These are phyloP conservation scores for Raphanus raphanistrum DNA, from an alignment of 345 rosid genomes.

Conservation along the genomic window DNA sequence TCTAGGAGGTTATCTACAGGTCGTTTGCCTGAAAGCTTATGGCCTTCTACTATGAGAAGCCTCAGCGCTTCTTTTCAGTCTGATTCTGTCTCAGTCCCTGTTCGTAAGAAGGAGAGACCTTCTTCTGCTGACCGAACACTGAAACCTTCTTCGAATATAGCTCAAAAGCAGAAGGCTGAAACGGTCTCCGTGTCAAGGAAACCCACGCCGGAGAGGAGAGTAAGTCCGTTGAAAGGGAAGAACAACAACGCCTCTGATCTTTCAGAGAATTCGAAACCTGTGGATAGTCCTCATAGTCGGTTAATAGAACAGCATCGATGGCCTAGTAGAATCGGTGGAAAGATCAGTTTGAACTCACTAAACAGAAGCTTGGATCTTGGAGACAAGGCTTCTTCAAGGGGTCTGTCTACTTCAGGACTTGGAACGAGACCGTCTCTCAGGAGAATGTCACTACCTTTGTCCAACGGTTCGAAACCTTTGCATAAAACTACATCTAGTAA, in stretches of 20 bases:
- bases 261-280: slow-evolving; percentile 91
- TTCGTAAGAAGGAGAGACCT: slow-evolving; percentile 85
- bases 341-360: slow-evolving; percentile 50
- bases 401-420: slow-evolving; percentile 39
- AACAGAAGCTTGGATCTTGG: slow-evolving; percentile 62
- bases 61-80: slow-evolving; percentile 95
- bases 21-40: slow-evolving; percentile 81
- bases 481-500: slow-evolving; percentile 57
- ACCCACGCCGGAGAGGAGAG: slow-evolving; percentile 78
- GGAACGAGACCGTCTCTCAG: slow-evolving; percentile 56
- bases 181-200: slow-evolving; percentile 54
- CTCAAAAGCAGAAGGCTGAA: slow-evolving; percentile 62
- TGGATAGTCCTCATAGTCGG: slow-evolving; percentile 62
- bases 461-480: slow-evolving; percentile 47
- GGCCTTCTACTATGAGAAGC: slow-evolving; percentile 99
- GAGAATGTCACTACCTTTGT: slow-evolving; percentile 48
- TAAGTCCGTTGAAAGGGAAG: slow-evolving; percentile 84
- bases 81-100: slow-evolving; percentile 76
- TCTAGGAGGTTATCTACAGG: slow-evolving; percentile 67
- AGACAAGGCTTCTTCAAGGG: slow-evolving; percentile 50
- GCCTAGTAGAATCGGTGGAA: slow-evolving; percentile 83
- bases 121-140: slow-evolving; percentile 74
- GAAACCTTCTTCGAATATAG: slow-evolving; percentile 82
- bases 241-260: slow-evolving; percentile 62
- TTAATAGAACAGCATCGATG: slow-evolving; percentile 90